phyloP scores from a whole-genome alignment of 2,329 filamentous ascomycete species.

The Hypoxylon sp. region DNA sequence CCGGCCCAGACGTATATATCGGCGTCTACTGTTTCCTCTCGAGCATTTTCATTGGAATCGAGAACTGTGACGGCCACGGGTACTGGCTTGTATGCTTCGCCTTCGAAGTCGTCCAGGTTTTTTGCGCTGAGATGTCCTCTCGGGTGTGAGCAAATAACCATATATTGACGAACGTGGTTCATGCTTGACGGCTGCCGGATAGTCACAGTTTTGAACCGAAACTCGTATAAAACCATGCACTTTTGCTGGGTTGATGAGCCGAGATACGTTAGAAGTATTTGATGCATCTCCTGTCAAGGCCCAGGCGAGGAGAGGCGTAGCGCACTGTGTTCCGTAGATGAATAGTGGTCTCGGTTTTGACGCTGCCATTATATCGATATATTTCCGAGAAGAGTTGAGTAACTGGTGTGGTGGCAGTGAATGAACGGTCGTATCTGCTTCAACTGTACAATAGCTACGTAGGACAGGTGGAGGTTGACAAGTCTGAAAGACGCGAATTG shows the following conservation, averaged over 20 bases:
- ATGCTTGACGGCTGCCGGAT: constrained; percentile 46
- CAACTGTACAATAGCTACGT: too few relatives aligned
- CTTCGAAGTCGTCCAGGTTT: constrained; percentile 55
- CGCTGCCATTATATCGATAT: background rate
- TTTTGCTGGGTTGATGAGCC: constrained; percentile 31
- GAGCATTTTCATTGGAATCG: constrained; percentile 18
- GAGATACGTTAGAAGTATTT: constrained; percentile 32
- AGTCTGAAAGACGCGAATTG: too few relatives aligned
- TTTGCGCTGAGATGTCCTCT: constrained; percentile 48
- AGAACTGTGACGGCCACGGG: constrained; percentile 32
- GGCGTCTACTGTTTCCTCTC: constrained; percentile 41
- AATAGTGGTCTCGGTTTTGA: constrained; percentile 45
- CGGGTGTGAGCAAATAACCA: constrained; percentile 45
- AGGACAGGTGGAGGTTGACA: too few relatives aligned
- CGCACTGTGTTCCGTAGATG: constrained; percentile 51
- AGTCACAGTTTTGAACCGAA: constrained; percentile 44
- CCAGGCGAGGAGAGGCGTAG: constrained; percentile 51
- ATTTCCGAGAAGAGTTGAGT: background rate
- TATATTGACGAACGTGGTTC: constrained; percentile 38
- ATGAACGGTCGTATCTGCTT: too few relatives aligned
- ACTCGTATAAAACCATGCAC: constrained; percentile 43
- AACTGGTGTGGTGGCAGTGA: background rate
- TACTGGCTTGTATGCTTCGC: constrained; percentile 31
- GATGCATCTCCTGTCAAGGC: constrained; percentile 49
- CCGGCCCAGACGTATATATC: constrained; percentile 54